A percentile compares a stretch with the other conserved stretches of the same genome.
Conservation (phyloP, 179 eudicot genomes). For the Corrigiola litoralis region DNA sequence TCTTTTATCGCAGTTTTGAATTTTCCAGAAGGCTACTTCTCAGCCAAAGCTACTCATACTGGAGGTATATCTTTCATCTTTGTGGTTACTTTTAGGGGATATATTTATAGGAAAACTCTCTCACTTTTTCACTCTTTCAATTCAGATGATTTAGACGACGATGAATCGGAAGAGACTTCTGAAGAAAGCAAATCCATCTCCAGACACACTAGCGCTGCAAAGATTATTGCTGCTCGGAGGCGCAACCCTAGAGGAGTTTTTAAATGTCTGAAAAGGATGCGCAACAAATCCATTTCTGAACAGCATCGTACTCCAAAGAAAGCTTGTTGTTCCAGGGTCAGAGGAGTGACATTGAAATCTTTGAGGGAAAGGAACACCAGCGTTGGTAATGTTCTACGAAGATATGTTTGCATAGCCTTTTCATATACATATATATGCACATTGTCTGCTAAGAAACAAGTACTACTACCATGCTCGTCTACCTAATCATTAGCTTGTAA, state of each 20-base stretch:
- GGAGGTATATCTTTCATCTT: too few relatives aligned
- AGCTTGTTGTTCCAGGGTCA: background rate
- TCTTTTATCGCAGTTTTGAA: too few relatives aligned
- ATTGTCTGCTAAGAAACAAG: too few relatives aligned
- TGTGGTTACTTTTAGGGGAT: too few relatives aligned
- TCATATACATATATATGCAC: too few relatives aligned
- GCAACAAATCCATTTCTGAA: too few relatives aligned
- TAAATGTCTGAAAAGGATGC: too few relatives aligned
- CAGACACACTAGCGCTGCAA: background rate
- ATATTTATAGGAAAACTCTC: background rate
- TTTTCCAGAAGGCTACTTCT: background rate
- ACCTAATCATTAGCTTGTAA: too few relatives aligned
- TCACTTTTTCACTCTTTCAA: background rate
- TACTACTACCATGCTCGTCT: too few relatives aligned
- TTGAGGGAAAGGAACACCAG: background rate
- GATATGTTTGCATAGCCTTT: background rate
- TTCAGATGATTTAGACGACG: constrained; percentile 2
- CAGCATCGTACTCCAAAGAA: constrained; percentile 3
- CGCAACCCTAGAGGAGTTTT: too few relatives aligned
- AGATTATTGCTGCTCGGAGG: too few relatives aligned
- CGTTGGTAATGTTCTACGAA: constrained; percentile 1
- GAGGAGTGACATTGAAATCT: background rate
- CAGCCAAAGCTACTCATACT: background rate
- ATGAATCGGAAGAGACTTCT: background rate
- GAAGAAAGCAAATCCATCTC: constrained; percentile 4